Percentiles rank a stretch among this genome's conserved stretches.
Evolutionary conservation across 805 yeast species (phyloP).

Genomic region (Middelhovenomyces tepae): DNA sequence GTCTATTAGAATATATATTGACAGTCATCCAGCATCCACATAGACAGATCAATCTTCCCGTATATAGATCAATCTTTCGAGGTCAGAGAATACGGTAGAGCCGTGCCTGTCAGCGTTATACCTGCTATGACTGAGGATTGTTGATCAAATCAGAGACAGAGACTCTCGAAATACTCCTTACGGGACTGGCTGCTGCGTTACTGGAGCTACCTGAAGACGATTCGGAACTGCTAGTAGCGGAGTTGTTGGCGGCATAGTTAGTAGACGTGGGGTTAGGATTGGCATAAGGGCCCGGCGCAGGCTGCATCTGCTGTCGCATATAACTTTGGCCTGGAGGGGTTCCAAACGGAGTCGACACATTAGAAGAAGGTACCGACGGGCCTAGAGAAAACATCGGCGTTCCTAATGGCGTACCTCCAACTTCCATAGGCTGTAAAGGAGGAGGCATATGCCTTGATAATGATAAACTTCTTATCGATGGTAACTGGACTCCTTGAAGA

Average conservation of each 20-base stretch:
- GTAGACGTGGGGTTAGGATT: slow-evolving; percentile 5
- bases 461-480: slow-evolving; percentile 31
- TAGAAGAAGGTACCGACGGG: slow-evolving; percentile 6
- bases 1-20: too few species aligned
- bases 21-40: too few species aligned
- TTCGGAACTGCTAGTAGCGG: slow-evolving; percentile 7
- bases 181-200: slow-evolving; percentile 4
- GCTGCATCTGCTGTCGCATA: too few species aligned
- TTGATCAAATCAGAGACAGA: slow-evolving; percentile 15
- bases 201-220: slow-evolving; percentile 9
- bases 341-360: slow-evolving; percentile 12
- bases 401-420: slow-evolving; percentile 15
- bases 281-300: slow-evolving; percentile 1
- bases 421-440: slow-evolving; percentile 5
- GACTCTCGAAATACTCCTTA: slow-evolving; percentile 8
- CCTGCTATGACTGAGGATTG: slow-evolving; percentile 1
- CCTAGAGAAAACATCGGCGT: slow-evolving; percentile 16
- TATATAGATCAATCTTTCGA: too few species aligned
- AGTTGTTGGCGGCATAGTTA: slow-evolving; percentile 1
- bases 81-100: too few species aligned
- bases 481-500: slow-evolving; percentile 27
- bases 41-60: too few species aligned
- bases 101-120: background rate
- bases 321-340: slow-evolving; percentile 5
- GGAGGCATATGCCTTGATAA: slow-evolving; percentile 11